Conservation (phyloP, 768 basidiomycete genomes). For the Trametes cingulata region DNA sequence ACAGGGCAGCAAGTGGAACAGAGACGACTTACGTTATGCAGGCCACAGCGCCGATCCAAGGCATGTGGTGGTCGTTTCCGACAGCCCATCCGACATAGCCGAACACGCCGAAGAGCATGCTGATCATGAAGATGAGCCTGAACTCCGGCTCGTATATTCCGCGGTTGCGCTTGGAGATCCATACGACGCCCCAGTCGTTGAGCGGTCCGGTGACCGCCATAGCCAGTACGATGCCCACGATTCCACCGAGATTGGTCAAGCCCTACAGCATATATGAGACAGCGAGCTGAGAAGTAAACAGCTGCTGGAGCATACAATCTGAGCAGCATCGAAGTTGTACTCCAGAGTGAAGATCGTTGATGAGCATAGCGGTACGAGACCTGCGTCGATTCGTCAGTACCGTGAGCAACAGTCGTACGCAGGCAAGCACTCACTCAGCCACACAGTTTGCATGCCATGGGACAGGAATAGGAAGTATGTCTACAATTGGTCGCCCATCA, state of each 20-base stretch:
- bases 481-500: conserved; percentile 13
- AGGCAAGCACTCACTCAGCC: conserved; percentile 38
- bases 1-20: background rate
- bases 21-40: conserved; percentile 29
- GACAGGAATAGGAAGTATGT: conserved; percentile 41
- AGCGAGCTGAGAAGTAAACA: too few species aligned
- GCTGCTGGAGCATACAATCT: conserved; percentile 29
- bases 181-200: conserved; percentile 45
- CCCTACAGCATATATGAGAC: conserved; percentile 24
- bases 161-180: conserved; percentile 44
- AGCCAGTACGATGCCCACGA: conserved; percentile 44
- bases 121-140: conserved; percentile 42
- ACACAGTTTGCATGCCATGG: conserved; percentile 46
- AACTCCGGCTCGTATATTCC: conserved; percentile 51
- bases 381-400: conserved; percentile 33
- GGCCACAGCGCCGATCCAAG: conserved; percentile 47
- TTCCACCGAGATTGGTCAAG: conserved; percentile 44
- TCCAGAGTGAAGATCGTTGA: conserved; percentile 47
- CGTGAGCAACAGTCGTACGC: background rate
- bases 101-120: conserved; percentile 46
- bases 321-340: conserved; percentile 43
- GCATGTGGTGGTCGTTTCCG: conserved; percentile 43
- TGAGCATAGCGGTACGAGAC: conserved; percentile 45
- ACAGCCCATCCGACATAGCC: conserved; percentile 51
- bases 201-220: conserved; percentile 40